Evolutionary conservation across 2,329 filamentous ascomycete genomes (phyloP).

Genomic region (Alternaria sp.): DNA sequence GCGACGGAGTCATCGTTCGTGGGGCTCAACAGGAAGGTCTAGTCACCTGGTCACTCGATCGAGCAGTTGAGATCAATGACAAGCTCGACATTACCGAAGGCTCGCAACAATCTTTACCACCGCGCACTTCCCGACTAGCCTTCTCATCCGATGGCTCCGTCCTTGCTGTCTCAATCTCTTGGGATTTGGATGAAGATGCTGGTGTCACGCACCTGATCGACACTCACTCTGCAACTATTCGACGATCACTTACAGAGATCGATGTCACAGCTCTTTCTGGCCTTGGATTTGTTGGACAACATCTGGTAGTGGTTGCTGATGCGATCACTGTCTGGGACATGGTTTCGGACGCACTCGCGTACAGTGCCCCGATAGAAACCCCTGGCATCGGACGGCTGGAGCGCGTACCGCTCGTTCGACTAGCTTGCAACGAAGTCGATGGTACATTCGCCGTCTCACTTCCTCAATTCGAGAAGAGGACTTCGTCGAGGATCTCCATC

Average conservation of each 20-base stretch:
- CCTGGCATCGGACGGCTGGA: constrained; percentile 42
- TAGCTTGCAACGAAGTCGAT: constrained; percentile 71
- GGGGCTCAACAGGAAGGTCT: constrained; percentile 60
- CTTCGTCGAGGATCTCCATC: constrained; percentile 62
- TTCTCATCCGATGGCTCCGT: constrained; percentile 65
- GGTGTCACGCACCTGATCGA: constrained; percentile 79
- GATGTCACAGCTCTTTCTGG: constrained; percentile 69
- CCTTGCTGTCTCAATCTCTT: constrained; percentile 43
- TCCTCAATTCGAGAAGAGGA: constrained; percentile 46
- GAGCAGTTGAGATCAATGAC: constrained; percentile 55
- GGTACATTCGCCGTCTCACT: constrained; percentile 52
- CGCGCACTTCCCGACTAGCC: constrained; percentile 68
- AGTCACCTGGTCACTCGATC: constrained; percentile 76
- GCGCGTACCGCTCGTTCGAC: constrained; percentile 57
- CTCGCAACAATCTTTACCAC: constrained; percentile 37
- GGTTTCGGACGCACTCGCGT: constrained; percentile 76
- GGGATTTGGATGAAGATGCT: constrained; percentile 51
- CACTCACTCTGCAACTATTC: constrained; percentile 69
- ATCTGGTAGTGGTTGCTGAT: constrained; percentile 76
- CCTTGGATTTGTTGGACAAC: constrained; percentile 74
- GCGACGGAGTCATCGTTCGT: constrained; percentile 70
- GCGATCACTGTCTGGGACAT: constrained; percentile 82
- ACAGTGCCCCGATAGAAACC: constrained; percentile 63
- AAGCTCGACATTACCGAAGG: constrained; percentile 38
- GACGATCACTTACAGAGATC: constrained; percentile 70